Evolutionary conservation across 2,329 filamentous ascomycete species (phyloP).

Genomic region (Curvularia spicifera): DNA sequence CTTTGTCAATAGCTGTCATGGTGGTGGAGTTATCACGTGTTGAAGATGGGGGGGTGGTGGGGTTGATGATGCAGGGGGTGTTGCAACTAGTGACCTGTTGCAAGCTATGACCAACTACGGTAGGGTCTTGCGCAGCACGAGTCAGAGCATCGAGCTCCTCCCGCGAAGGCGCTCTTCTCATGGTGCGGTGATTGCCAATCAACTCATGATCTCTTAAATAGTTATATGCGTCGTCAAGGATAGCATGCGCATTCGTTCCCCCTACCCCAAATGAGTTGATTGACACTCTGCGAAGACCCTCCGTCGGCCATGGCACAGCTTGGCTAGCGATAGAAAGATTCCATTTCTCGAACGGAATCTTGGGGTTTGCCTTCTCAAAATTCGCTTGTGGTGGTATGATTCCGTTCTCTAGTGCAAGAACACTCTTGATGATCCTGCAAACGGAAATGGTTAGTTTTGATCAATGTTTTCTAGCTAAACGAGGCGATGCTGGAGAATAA

Average conservation of each 20-base stretch:
- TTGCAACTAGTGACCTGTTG: no score
- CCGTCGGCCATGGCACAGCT: constrained; percentile 15
- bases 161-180: neutral
- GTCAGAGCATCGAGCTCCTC: neutral
- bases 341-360: constrained; percentile 7
- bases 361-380: constrained; percentile 6
- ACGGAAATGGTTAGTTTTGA: neutral
- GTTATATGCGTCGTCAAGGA: constrained; percentile 18
- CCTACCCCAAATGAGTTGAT: constrained; percentile 41
- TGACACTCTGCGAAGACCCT: constrained; percentile 14
- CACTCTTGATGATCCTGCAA: constrained; percentile 1
- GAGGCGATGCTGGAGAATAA: neutral
- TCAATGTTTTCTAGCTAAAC: neutral
- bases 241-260: constrained; percentile 9
- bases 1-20: no score
- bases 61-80: no score
- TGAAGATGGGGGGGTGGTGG: no score
- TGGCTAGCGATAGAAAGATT: constrained; percentile 4
- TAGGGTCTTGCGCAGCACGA: neutral
- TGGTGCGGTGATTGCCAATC: neutral
- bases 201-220: neutral
- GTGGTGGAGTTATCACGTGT: no score
- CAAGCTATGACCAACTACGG: no score
- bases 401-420: constrained; percentile 2
- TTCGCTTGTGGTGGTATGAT: constrained; percentile 2